Conservation (phyloP, 768 basidiomycete species). For the Phaffia australis region DNA sequence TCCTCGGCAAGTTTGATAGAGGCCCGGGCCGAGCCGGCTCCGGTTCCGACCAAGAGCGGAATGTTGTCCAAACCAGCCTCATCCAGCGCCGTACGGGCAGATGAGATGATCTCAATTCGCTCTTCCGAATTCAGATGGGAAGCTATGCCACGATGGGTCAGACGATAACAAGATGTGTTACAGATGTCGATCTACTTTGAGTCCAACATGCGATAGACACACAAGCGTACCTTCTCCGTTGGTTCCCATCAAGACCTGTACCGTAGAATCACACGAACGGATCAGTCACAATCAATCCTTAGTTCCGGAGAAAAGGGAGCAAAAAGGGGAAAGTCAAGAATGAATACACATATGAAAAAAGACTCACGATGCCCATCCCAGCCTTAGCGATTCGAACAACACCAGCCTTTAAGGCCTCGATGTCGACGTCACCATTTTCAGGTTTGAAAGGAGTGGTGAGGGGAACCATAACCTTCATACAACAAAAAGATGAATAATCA, state of each 20-base stretch:
- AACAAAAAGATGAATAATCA: too few relatives aligned
- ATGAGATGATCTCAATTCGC: conserved; percentile 38
- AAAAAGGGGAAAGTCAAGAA: background rate
- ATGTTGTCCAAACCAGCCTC: conserved; percentile 57
- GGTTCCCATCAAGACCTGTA: conserved; percentile 27
- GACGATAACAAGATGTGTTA: conserved; percentile 49
- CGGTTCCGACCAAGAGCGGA: conserved; percentile 70
- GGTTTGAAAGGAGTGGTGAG: conserved; percentile 59
- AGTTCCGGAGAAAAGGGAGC: background rate
- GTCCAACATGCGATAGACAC: conserved; percentile 29
- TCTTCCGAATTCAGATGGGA: conserved; percentile 36
- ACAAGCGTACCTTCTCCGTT: conserved; percentile 55
- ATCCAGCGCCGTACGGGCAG: conserved; percentile 63
- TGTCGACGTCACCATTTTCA: conserved; percentile 52
- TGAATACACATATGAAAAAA: background rate
- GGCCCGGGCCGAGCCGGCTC: conserved; percentile 51
- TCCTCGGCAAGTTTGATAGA: conserved; percentile 59
- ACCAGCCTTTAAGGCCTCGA: conserved; percentile 56
- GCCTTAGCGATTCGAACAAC: conserved; percentile 64
- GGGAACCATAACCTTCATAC: conserved; percentile 38
- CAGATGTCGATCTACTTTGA: conserved; percentile 44
- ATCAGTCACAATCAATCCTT: background rate
- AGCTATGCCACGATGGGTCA: conserved; percentile 26
- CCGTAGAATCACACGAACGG: background rate
- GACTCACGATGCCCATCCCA: conserved; percentile 31